Conservation (phyloP, 2,329 filamentous ascomycete species). For the Paramyrothecium sp. region DNA sequence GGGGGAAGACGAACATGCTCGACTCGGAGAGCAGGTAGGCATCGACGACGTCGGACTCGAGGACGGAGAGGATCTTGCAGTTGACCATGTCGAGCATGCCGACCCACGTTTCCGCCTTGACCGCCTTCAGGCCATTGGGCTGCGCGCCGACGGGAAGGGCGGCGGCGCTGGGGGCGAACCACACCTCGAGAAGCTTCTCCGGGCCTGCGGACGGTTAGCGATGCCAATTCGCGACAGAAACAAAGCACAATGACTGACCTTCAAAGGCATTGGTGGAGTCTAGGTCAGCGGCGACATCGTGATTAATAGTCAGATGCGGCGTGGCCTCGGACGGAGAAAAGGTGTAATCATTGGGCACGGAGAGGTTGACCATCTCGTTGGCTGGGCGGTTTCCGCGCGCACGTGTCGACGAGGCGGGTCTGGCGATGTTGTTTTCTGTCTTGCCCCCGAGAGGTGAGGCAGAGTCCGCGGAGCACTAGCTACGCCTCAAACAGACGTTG, state of each 20-base stretch:
- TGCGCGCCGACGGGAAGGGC: conserved; percentile 69
- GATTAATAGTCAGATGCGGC: conserved; percentile 93
- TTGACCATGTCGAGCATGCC: conserved; percentile 97
- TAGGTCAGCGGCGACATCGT: conserved; percentile 86
- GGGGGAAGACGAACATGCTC: conserved; percentile 99
- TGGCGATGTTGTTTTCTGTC: conserved; percentile 8
- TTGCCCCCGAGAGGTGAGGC: conserved; percentile 34
- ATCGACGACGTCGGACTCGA: conserved; percentile 91
- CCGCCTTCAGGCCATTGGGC: conserved; percentile 79
- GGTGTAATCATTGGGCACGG: conserved; percentile 78
- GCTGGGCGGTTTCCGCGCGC: too few relatives aligned
- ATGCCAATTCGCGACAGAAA: background rate
- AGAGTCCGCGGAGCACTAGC: conserved; percentile 88
- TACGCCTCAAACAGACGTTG: conserved; percentile 96
- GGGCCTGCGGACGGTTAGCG: conserved; percentile 56
- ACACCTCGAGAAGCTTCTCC: conserved; percentile 97
- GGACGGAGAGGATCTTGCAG: conserved; percentile 94
- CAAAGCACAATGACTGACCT: conserved; percentile 45
- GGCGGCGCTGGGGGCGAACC: conserved; percentile 83
- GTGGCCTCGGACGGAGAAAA: conserved; percentile 80
- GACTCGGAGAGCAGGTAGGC: conserved; percentile 97
- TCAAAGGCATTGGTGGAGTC: conserved; percentile 97
- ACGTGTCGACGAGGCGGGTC: background rate
- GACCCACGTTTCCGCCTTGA: conserved; percentile 84
- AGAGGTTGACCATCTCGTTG: conserved; percentile 71